phyloP scores from a whole-genome alignment of 1,284 basidiomycete species.

The Athelia sp. region DNA sequence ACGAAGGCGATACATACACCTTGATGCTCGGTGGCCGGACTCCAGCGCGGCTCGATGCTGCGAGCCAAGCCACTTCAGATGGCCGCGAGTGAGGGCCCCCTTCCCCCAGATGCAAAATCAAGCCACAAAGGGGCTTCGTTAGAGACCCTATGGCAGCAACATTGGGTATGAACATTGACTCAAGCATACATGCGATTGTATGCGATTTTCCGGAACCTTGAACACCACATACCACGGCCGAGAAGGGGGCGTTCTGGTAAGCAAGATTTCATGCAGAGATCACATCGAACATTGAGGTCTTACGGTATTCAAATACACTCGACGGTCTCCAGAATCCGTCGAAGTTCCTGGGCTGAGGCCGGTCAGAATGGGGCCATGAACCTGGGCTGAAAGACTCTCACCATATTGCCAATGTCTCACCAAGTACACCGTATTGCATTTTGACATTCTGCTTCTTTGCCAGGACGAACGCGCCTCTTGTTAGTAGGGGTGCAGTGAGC shows the following conservation, averaged over 20 bases:
- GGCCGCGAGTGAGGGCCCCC: constrained; percentile 51
- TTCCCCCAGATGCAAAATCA: constrained; percentile 68
- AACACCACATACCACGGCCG: constrained; percentile 55
- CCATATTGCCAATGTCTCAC: constrained; percentile 40
- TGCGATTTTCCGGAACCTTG: constrained; percentile 72
- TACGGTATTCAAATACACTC: constrained; percentile 61
- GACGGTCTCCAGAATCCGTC: constrained; percentile 32
- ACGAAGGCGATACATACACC: constrained; percentile 62
- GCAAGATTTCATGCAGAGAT: background rate
- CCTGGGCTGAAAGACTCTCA: constrained; percentile 16
- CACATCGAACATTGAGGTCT: constrained; percentile 7
- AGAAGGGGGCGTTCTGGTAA: constrained; percentile 52
- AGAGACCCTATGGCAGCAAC: constrained; percentile 44
- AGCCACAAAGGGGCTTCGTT: constrained; percentile 50
- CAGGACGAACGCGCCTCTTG: constrained; percentile 41
- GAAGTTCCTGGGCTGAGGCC: too few relatives aligned
- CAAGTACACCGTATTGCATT: constrained; percentile 56
- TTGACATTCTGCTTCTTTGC: constrained; percentile 24
- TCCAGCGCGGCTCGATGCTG: constrained; percentile 28
- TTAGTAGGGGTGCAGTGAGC: constrained; percentile 50
- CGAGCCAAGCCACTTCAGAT: constrained; percentile 62
- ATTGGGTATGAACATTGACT: constrained; percentile 57
- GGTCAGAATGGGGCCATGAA: too few relatives aligned
- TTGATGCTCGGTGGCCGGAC: constrained; percentile 42
- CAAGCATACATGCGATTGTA: constrained; percentile 58